Conservation (phyloP, 23 red algal genomes). For the Chondrus crispus region DNA sequence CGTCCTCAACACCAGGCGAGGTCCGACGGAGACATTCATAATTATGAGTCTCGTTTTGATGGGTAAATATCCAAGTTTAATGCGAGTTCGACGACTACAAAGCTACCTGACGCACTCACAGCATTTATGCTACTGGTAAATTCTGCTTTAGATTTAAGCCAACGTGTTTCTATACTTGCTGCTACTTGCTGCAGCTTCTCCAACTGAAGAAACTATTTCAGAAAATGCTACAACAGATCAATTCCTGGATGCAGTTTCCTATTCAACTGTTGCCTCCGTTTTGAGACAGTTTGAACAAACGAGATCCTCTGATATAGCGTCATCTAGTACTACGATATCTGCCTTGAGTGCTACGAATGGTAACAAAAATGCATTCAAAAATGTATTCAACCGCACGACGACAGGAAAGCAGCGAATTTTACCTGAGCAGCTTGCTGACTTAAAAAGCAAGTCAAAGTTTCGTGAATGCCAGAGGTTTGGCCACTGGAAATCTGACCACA, state of each 20-base stretch:
- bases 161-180: slow-evolving; percentile 18
- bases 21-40: background rate
- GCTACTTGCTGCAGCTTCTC: slow-evolving; percentile 18
- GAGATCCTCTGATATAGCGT: background rate
- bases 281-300: slow-evolving; percentile 40
- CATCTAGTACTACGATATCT: background rate
- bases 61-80: background rate
- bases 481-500: background rate
- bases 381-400: too few species aligned
- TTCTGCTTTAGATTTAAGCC: background rate
- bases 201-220: background rate
- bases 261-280: slow-evolving; percentile 8
- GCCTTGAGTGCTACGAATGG: slow-evolving; percentile 4
- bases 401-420: too few species aligned
- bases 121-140: slow-evolving; percentile 20
- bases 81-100: background rate
- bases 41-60: slow-evolving; percentile 18
- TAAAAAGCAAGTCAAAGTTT: slow-evolving; percentile 9
- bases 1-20: background rate
- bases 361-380: too few species aligned
- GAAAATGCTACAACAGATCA: slow-evolving; percentile 6
- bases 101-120: background rate
- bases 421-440: background rate
- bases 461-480: background rate
- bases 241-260: background rate